phyloP scores from a whole-genome alignment of 2,329 filamentous ascomycete genomes.

The Lasiodiplodia gonubiensis region DNA sequence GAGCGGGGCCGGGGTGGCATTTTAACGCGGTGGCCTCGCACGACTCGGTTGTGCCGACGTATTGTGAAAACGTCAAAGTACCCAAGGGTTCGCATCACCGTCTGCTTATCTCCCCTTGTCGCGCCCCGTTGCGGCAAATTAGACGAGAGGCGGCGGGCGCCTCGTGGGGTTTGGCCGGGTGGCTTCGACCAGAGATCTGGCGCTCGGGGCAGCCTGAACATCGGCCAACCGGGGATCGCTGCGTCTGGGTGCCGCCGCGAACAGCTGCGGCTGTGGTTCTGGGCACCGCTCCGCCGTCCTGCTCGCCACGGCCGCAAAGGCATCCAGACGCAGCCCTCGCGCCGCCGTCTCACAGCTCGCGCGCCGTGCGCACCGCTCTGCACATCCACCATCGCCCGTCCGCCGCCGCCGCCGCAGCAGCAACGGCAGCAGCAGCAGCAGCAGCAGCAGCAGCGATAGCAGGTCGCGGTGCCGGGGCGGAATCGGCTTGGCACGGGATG shows the following conservation, averaged over 20 bases:
- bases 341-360: neutral
- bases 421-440: neutral
- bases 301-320: neutral
- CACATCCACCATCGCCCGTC: neutral
- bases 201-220: slow-evolving; percentile 12
- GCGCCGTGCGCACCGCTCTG: neutral
- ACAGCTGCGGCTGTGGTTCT: neutral
- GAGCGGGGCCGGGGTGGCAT: slow-evolving; percentile 24
- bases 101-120: slow-evolving; percentile 24
- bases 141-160: slow-evolving; percentile 28
- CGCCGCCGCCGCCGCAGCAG: neutral
- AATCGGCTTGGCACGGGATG: slow-evolving; percentile 27
- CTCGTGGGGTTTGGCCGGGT: slow-evolving; percentile 28
- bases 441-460: neutral
- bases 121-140: slow-evolving; percentile 26
- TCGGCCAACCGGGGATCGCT: slow-evolving; percentile 13
- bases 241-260: slow-evolving; percentile 12
- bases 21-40: slow-evolving; percentile 20
- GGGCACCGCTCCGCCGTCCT: neutral
- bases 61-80: slow-evolving; percentile 27
- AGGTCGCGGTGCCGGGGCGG: slow-evolving; percentile 3
- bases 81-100: slow-evolving; percentile 7
- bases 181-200: slow-evolving; percentile 24
- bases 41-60: slow-evolving; percentile 25
- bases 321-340: neutral